These are phyloP conservation scores for Suaeda aralocaspica DNA, from an alignment of 148 eudicot species.

Conservation along the genomic window DNA sequence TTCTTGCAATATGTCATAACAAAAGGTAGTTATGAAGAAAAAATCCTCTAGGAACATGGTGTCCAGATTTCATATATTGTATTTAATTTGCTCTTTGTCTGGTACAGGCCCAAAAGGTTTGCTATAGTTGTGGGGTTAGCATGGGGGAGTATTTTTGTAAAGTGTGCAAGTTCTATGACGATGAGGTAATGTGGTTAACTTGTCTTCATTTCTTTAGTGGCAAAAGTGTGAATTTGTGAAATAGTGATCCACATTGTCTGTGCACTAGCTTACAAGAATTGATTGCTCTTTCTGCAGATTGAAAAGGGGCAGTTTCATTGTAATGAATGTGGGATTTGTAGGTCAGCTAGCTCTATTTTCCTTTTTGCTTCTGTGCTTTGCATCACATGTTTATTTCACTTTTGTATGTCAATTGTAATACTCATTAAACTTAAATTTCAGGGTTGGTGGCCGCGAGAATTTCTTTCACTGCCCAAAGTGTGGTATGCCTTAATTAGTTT, in stretches of 20 bases:
- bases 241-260: neutral
- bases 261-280: neutral
- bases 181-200: slow-evolving; percentile 43
- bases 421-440: slow-evolving; percentile 30
- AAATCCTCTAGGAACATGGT: too few relatives aligned
- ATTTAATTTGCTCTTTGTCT: neutral
- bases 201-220: neutral
- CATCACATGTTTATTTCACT: neutral
- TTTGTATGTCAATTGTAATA: slow-evolving; percentile 14
- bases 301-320: slow-evolving; percentile 77
- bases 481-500: slow-evolving; percentile 48
- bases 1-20: too few relatives aligned
- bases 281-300: slow-evolving; percentile 38
- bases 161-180: slow-evolving; percentile 79
- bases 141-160: slow-evolving; percentile 83
- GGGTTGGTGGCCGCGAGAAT: slow-evolving; percentile 90
- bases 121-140: slow-evolving; percentile 62
- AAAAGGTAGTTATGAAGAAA: too few relatives aligned
- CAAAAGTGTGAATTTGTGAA: neutral
- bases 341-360: slow-evolving; percentile 43
- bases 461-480: slow-evolving; percentile 91
- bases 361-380: neutral
- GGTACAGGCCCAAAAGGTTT: slow-evolving; percentile 56
- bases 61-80: neutral
- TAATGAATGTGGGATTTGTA: slow-evolving; percentile 90